Conservation (phyloP, 306 rosid species). For the Sicyos baderoa region DNA sequence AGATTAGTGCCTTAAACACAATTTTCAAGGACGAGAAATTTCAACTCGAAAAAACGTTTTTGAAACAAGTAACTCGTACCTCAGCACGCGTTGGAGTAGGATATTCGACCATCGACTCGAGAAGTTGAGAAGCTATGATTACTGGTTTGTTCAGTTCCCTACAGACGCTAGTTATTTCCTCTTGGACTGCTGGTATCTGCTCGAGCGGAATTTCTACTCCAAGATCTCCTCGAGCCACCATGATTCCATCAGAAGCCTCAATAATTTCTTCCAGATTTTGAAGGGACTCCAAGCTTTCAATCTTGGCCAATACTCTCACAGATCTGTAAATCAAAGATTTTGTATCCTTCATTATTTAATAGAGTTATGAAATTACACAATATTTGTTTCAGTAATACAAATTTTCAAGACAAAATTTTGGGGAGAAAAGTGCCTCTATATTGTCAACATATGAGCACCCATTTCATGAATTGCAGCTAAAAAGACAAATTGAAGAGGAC, state of each 20-base stretch:
- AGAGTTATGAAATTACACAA: background rate
- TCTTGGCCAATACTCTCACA: slow-evolving; percentile 64
- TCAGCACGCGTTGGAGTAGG: slow-evolving; percentile 97
- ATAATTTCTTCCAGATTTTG: slow-evolving; percentile 60
- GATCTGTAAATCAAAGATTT: slow-evolving; percentile 37
- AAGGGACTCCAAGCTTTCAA: slow-evolving; percentile 80
- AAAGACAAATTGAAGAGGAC: background rate
- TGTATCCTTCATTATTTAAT: background rate
- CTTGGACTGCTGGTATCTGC: slow-evolving; percentile 74
- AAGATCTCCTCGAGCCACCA: slow-evolving; percentile 88
- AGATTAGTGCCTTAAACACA: background rate
- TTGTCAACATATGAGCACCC: too few relatives aligned
- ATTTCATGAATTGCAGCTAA: background rate
- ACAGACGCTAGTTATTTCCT: slow-evolving; percentile 50
- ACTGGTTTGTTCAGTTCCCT: slow-evolving; percentile 85
- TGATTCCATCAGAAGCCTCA: slow-evolving; percentile 77
- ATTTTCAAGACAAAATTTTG: background rate
- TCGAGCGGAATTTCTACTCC: slow-evolving; percentile 90
- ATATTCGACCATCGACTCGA: slow-evolving; percentile 86
- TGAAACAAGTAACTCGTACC: slow-evolving; percentile 30
- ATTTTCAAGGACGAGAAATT: background rate
- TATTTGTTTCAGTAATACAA: background rate
- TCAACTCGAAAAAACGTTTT: background rate
- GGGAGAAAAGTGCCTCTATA: too few relatives aligned
- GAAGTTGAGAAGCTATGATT: slow-evolving; percentile 88